Evolutionary conservation across 148 eudicot species (phyloP).

Genomic region (Cornus controversa): DNA sequence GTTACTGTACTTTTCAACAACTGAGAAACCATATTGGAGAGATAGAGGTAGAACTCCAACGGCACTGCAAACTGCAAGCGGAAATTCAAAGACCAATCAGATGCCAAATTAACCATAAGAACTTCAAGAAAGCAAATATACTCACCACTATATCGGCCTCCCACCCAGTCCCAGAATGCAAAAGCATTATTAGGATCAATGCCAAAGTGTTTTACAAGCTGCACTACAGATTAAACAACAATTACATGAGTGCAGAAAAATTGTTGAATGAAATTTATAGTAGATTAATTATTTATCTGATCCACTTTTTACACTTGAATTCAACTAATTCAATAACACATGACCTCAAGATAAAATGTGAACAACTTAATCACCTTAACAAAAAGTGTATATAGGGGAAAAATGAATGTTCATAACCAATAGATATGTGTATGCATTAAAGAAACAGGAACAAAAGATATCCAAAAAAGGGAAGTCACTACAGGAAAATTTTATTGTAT

Average conservation of each 20-base stretch:
- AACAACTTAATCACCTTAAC: no score
- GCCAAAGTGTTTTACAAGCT: slow-evolving; percentile 97
- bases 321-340: no score
- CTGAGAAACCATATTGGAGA: slow-evolving; percentile 89
- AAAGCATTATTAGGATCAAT: slow-evolving; percentile 97
- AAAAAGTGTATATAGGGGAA: no score
- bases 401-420: no score
- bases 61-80: slow-evolving; percentile 93
- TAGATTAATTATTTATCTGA: background rate
- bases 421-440: no score
- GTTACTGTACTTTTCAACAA: slow-evolving; percentile 78
- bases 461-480: no score
- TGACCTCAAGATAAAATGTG: no score
- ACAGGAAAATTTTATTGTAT: no score
- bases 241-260: background rate
- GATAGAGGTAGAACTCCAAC: slow-evolving; percentile 95
- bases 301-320: background rate
- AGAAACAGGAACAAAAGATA: no score
- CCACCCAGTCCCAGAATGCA: slow-evolving; percentile 99
- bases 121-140: slow-evolving; percentile 7
- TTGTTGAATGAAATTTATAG: background rate
- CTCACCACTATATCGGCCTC: slow-evolving; percentile 98
- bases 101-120: slow-evolving; percentile 5
- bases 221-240: slow-evolving; percentile 23
- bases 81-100: slow-evolving; percentile 7